Evolutionary conservation across 148 eudicot species (phyloP).

Genomic region (Nepenthes mirabilis): DNA sequence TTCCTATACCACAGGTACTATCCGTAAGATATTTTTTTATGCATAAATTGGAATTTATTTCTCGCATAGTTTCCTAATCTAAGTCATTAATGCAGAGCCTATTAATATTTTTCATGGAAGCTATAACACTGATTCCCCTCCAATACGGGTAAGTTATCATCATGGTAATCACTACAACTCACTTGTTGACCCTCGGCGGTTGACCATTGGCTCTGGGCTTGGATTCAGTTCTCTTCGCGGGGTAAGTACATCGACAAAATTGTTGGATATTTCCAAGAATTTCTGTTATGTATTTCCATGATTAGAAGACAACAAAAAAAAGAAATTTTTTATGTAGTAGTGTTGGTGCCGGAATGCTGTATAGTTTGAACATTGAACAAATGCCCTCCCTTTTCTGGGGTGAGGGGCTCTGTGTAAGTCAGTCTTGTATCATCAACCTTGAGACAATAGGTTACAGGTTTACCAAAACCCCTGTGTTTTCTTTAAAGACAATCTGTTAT

Average conservation of each 20-base stretch:
- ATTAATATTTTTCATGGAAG: constrained; percentile 90
- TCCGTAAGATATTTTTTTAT: background rate
- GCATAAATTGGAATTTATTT: background rate
- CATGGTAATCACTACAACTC: constrained; percentile 98
- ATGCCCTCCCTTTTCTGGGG: background rate
- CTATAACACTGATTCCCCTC: constrained; percentile 79
- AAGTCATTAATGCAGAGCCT: constrained; percentile 48
- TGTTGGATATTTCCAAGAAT: background rate
- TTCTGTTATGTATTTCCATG: background rate
- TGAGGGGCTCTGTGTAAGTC: too few species aligned
- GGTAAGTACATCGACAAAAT: constrained; percentile 31
- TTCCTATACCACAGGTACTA: constrained; percentile 82
- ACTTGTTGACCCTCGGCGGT: constrained; percentile 92
- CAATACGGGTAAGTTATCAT: constrained; percentile 81
- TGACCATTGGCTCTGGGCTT: constrained; percentile 87
- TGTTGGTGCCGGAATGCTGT: too few species aligned
- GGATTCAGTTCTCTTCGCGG: constrained; percentile 87
- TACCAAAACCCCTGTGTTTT: too few species aligned
- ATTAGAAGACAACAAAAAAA: too few species aligned
- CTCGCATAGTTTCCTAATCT: background rate
- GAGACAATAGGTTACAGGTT: too few species aligned
- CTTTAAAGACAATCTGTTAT: too few species aligned
- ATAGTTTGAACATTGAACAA: background rate
- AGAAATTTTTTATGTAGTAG: too few species aligned
- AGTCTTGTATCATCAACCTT: too few species aligned